Conservation (phyloP, 202 grass and related monocot genomes). For the Setaria italica region DNA sequence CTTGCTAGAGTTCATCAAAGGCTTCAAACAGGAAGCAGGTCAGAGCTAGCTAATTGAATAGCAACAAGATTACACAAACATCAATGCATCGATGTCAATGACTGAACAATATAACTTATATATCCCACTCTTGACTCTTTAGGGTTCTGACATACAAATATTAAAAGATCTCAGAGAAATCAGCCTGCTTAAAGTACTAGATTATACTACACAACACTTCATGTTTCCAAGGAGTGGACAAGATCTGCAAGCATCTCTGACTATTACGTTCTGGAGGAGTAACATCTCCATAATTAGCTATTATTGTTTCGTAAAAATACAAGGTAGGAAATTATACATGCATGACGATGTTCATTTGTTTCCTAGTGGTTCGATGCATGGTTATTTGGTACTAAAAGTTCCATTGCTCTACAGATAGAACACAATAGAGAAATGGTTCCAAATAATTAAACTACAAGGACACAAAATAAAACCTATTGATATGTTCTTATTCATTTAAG, state of each 20-base stretch:
- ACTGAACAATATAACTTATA: conserved; percentile 18
- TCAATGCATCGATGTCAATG: conserved; percentile 45
- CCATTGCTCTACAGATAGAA: not conserved
- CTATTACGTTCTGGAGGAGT: conserved; percentile 31
- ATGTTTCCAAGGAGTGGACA: conserved; percentile 27
- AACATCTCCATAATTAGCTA: not conserved
- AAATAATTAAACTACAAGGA: not conserved
- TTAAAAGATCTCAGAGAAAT: conserved; percentile 16
- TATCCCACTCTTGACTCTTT: conserved; percentile 17
- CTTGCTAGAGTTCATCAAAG: not conserved
- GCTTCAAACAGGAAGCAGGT: conserved; percentile 44
- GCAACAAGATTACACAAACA: conserved; percentile 48
- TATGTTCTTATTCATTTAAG: not conserved
- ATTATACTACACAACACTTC: conserved; percentile 6
- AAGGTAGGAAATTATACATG: not conserved
- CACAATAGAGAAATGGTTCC: not conserved
- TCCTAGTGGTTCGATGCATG: not conserved
- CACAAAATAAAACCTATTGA: not conserved
- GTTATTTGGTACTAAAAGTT: not conserved
- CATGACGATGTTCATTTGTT: not conserved
- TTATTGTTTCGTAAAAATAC: not conserved
- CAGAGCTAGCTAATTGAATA: conserved; percentile 32
- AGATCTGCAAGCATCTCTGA: conserved; percentile 1
- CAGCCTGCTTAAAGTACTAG: not conserved
- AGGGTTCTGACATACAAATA: conserved; percentile 25